A percentile compares a stretch with the other conserved stretches of the same genome.
phyloP scores from a whole-genome alignment of 2,329 filamentous ascomycete genomes.

The Pseudofabraea citricarpa region DNA sequence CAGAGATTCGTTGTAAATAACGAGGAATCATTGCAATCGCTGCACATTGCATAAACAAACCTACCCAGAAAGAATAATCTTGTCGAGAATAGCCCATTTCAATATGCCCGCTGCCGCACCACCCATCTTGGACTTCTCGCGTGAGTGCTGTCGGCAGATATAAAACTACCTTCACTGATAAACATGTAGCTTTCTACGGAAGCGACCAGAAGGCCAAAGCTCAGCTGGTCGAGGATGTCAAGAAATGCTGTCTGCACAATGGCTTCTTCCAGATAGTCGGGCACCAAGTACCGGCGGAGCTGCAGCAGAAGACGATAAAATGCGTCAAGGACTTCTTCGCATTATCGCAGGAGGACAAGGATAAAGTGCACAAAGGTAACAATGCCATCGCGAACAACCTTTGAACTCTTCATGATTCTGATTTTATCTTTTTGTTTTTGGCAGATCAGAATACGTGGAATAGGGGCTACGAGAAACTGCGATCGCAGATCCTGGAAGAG shows the following conservation, averaged over 20 bases:
- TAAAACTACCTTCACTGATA: neutral
- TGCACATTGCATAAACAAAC: no score
- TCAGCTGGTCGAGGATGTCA: conserved; percentile 31
- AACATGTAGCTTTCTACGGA: conserved; percentile 23
- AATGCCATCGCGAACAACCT: no score
- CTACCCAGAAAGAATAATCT: no score
- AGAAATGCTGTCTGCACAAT: conserved; percentile 36
- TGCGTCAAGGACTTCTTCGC: conserved; percentile 39
- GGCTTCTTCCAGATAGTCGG: conserved; percentile 49
- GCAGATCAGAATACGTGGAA: conserved; percentile 32
- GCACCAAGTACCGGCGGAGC: conserved; percentile 34
- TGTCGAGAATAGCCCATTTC: neutral
- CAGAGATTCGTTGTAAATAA: no score
- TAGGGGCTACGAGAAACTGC: conserved; percentile 42
- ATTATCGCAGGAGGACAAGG: conserved; percentile 40
- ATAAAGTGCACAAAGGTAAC: conserved; percentile 32
- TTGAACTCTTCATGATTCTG: no score
- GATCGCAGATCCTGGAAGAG: conserved; percentile 38
- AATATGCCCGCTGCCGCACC: conserved; percentile 16
- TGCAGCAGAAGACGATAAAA: conserved; percentile 35
- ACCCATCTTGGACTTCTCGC: conserved; percentile 30
- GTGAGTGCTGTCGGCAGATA: conserved; percentile 4
- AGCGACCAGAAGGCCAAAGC: conserved; percentile 24
- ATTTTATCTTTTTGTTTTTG: no score
- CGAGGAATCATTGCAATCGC: no score